A percentile compares a stretch with the other conserved stretches of the same genome.
These are phyloP conservation scores for Colletotrichum karsti DNA, from an alignment of 2,329 filamentous ascomycete species.

Conservation along the genomic window DNA sequence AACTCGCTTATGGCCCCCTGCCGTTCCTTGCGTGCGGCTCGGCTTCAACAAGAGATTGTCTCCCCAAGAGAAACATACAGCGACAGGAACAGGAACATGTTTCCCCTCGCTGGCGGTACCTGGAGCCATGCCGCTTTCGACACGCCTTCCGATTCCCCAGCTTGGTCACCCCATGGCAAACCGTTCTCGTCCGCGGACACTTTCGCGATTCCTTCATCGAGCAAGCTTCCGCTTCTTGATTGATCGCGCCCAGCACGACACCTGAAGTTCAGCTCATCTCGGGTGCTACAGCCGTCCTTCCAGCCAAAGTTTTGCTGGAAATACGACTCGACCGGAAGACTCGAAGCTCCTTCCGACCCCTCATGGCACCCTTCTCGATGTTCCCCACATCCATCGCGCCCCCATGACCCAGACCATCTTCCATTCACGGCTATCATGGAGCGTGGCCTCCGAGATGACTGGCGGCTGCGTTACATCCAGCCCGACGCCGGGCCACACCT, in stretches of 20 bases:
- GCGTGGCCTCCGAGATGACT: slow-evolving; percentile 29
- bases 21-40: slow-evolving; percentile 20
- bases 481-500: neutral
- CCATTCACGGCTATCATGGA: slow-evolving; percentile 31
- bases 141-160: neutral
- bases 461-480: slow-evolving; percentile 17
- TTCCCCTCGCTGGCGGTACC: neutral
- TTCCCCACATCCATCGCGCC: slow-evolving; percentile 27
- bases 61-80: neutral
- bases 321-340: slow-evolving; percentile 4
- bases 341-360: slow-evolving; percentile 8
- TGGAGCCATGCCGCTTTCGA: slow-evolving; percentile 22
- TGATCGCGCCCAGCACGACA: neutral
- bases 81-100: neutral
- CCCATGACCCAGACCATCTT: slow-evolving; percentile 24
- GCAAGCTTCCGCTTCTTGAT: slow-evolving; percentile 11
- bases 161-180: neutral
- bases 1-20: slow-evolving; percentile 1
- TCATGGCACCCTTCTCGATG: slow-evolving; percentile 18
- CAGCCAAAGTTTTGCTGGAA: neutral
- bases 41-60: neutral
- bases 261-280: neutral
- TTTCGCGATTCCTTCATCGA: neutral
- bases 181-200: neutral
- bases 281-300: slow-evolving; percentile 14